Conservation (phyloP, 371 early-diverging fungal species). For the Batkoa obscura region DNA sequence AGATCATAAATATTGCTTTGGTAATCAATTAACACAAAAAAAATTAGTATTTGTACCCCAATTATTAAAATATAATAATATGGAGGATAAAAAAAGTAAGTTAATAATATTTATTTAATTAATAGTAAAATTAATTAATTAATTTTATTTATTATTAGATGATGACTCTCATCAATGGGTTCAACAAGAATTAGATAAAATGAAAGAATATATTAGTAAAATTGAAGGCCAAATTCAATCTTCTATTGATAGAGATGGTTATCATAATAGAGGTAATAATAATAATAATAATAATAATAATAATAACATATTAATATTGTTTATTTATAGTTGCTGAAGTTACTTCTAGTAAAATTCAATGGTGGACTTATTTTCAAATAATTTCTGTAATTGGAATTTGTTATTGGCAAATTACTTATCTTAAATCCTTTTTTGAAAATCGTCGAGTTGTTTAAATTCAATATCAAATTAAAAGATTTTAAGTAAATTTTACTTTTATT, state of each 20-base stretch:
- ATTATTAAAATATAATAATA: neutral
- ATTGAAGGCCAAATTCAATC: neutral
- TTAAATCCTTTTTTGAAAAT: neutral
- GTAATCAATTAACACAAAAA: neutral
- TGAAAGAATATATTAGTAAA: neutral
- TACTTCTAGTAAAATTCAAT: neutral
- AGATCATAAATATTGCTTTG: constrained; percentile 1
- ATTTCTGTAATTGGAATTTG: neutral
- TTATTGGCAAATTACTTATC: neutral
- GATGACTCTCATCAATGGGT: neutral
- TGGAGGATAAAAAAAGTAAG: neutral
- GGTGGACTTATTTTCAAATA: constrained; percentile 1
- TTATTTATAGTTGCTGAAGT: neutral
- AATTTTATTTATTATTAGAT: neutral
- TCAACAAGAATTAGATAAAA: neutral
- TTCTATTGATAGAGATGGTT: neutral
- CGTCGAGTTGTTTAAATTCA: constrained; percentile 1
- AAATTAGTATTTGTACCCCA: neutral
- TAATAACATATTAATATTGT: neutral
- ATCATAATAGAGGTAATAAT: neutral
- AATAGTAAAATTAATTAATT: neutral
- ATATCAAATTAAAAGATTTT: no score
- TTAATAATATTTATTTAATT: neutral
- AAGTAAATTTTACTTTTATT: no score
- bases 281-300: neutral